A percentile compares a stretch with the other conserved stretches of the same genome.
Evolutionary conservation across 768 basidiomycete genomes (phyloP).

Genomic region (Suillus subluteus): DNA sequence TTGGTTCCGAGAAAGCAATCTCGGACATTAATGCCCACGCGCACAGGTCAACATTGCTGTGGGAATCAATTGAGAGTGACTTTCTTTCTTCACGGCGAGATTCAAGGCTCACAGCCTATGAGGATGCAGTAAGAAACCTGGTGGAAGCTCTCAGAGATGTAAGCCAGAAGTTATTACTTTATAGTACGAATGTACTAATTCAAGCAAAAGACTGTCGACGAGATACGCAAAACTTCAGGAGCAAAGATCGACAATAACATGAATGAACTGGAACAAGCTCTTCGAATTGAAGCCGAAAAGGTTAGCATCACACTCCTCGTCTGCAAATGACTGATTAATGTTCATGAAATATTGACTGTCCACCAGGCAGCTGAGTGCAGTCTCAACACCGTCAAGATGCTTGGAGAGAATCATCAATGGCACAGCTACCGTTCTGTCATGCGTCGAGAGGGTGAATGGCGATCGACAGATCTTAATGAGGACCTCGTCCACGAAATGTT

Average conservation of each 20-base stretch:
- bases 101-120: background rate
- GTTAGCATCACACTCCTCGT: background rate
- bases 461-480: background rate
- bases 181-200: background rate
- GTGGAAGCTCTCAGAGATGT: background rate
- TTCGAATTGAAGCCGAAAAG: background rate
- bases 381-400: background rate
- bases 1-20: background rate
- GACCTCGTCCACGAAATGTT: background rate
- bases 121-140: background rate
- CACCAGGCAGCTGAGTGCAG: background rate
- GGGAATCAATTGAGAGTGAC: background rate
- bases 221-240: background rate
- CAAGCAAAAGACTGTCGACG: background rate
- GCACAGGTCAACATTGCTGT: background rate
- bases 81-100: slow-evolving; percentile 4
- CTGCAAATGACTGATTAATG: background rate
- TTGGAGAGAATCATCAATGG: background rate
- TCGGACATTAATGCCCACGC: background rate
- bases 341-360: background rate
- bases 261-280: background rate
- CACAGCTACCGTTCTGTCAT: background rate
- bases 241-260: background rate
- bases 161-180: background rate
- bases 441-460: slow-evolving; percentile 4